Base-by-base conservation (phyloP, 208 protist species). In the Trypanosoma platydactyli region DNA sequence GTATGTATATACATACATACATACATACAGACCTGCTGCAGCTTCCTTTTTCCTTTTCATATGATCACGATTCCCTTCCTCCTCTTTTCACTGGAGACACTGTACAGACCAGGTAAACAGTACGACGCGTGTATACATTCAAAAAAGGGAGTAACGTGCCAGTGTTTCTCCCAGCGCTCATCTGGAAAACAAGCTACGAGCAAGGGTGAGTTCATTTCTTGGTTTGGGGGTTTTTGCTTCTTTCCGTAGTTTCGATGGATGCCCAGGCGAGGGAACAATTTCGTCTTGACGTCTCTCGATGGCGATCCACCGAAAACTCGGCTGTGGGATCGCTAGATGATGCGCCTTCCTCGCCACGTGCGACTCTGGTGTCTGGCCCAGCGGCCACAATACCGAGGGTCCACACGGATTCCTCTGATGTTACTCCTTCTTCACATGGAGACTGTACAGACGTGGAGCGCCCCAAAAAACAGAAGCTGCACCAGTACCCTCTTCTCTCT, bases 191-290 rank as follows among this genome's bases (percentile, higher is more conserved):
- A 38, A 38, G 9, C 33, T 38, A 38, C 3, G 33, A 38, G 9
- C 5, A 38, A 38, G 33, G 33, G 33, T 3, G 33, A 38, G 33
- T 9, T 9, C 13, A n/a, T 53, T 45, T 71, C 5, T 48, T 22
- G 12, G 18, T 4, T 48, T 12, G 18, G 12, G 44, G 12, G 44
- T 12, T 16, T 4, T n/a, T 4, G 3, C 3, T 48, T 51, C 62
- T 60, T 55, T 53, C 20, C 7, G 27, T 51, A 22, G 55, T 64
- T 20, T 40, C 11, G 38, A 71, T 71, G 65, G 44, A 64, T 45
- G 22, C 6, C 16, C 9, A 57, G 3, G 45, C 25, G 35, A 54
- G 27, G 20, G 65, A 57, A 18, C n/a, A 57, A 30, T 71, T 71
- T 64, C 55, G 46, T 29, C 45, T 71, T 2, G 40, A 57, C 42